phyloP scores from a whole-genome alignment of 768 basidiomycete species.

The Nevesoporus exiguus region DNA sequence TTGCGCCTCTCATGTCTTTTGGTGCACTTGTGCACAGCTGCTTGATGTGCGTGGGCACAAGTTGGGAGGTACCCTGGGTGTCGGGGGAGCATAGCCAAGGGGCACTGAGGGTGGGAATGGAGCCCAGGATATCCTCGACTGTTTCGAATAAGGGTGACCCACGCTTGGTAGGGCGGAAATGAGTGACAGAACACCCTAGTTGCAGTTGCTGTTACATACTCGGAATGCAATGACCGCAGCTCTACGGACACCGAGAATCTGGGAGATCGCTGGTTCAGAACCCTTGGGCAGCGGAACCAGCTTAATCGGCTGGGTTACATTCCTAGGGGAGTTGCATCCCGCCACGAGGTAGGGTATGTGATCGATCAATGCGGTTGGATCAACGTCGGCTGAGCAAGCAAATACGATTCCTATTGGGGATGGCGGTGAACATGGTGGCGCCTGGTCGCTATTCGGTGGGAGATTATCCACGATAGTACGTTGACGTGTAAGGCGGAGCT shows the following conservation, averaged over 20 bases:
- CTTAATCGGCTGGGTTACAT: slow-evolving; percentile 39
- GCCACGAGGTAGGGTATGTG: slow-evolving; percentile 80
- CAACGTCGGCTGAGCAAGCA: slow-evolving; percentile 71
- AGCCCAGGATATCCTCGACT: slow-evolving; percentile 40
- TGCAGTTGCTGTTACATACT: slow-evolving; percentile 41
- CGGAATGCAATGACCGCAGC: slow-evolving; percentile 64
- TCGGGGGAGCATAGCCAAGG: slow-evolving; percentile 52
- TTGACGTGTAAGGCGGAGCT: slow-evolving; percentile 37
- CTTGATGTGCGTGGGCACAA: slow-evolving; percentile 77
- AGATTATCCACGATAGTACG: slow-evolving; percentile 5
- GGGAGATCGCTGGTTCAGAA: slow-evolving; percentile 59
- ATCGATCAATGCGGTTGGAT: slow-evolving; percentile 66
- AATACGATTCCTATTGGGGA: slow-evolving; percentile 46
- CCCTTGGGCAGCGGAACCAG: slow-evolving; percentile 65
- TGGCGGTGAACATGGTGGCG: not conserved
- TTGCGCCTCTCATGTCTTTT: slow-evolving; percentile 72
- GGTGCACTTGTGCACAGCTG: slow-evolving; percentile 76
- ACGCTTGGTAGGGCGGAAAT: slow-evolving; percentile 29
- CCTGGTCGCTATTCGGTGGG: not conserved
- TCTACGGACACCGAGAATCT: slow-evolving; percentile 61
- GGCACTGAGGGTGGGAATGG: slow-evolving; percentile 56
- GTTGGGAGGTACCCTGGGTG: slow-evolving; percentile 18
- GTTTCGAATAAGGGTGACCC: slow-evolving; percentile 37
- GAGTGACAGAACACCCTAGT: slow-evolving; percentile 1
- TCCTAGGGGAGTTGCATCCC: slow-evolving; percentile 55